Conservation (phyloP, 2,329 filamentous ascomycete species). For the Aspergillus pseudotamarii region DNA sequence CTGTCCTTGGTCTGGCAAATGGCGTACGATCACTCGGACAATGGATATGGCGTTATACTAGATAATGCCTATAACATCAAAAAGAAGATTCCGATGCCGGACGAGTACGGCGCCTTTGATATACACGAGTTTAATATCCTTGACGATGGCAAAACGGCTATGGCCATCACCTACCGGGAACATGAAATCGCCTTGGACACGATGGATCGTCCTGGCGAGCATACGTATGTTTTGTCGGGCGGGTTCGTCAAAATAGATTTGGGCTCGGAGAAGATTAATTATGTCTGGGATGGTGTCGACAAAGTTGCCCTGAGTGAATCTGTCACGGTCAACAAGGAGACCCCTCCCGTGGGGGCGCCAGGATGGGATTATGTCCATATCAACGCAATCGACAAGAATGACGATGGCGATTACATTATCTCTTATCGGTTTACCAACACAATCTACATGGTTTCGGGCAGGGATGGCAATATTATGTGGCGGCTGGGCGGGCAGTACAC, state of each 20-base stretch:
- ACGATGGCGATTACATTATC: slow-evolving; percentile 41
- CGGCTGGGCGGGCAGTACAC: slow-evolving; percentile 35
- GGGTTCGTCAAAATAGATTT: slow-evolving; percentile 40
- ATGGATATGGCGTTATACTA: slow-evolving; percentile 52
- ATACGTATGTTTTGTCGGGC: slow-evolving; percentile 31
- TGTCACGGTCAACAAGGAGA: slow-evolving; percentile 8
- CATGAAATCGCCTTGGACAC: slow-evolving; percentile 28
- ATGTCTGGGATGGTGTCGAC: slow-evolving; percentile 37
- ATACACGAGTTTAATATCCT: slow-evolving; percentile 44
- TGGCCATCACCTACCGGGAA: slow-evolving; percentile 27
- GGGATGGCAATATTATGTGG: slow-evolving; percentile 41
- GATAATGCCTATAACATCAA: slow-evolving; percentile 49
- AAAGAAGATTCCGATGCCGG: slow-evolving; percentile 37
- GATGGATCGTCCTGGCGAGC: slow-evolving; percentile 26
- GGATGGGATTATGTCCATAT: slow-evolving; percentile 43
- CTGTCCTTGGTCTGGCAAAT: slow-evolving; percentile 47
- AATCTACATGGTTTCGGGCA: slow-evolving; percentile 41
- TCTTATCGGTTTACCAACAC: slow-evolving; percentile 43
- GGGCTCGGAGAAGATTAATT: slow-evolving; percentile 31
- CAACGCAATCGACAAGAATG: slow-evolving; percentile 44
- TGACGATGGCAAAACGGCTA: slow-evolving; percentile 33
- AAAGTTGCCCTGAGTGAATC: slow-evolving; percentile 30
- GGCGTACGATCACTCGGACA: slow-evolving; percentile 36
- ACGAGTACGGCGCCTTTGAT: slow-evolving; percentile 32
- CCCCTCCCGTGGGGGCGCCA: slow-evolving; percentile 17